Evolutionary conservation across 2,329 filamentous ascomycete species (phyloP).

Genomic region (Parasarocladium wereldwijsianum): DNA sequence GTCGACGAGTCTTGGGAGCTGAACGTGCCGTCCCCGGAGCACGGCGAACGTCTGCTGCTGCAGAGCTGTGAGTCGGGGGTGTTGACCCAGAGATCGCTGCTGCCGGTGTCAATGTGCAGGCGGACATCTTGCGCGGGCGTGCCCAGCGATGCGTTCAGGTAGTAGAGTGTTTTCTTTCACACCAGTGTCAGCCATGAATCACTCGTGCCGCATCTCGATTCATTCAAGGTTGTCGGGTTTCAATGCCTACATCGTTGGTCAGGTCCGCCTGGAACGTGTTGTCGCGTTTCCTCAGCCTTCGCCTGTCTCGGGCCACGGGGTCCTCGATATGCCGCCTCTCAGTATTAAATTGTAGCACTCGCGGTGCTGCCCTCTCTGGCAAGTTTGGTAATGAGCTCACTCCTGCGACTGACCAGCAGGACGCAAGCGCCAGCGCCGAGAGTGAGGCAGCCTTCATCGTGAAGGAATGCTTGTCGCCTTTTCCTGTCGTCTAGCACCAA

Average conservation of each 20-base stretch:
- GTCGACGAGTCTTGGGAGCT: slow-evolving; percentile 58
- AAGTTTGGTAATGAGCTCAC: slow-evolving; percentile 15
- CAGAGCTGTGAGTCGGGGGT: slow-evolving; percentile 48
- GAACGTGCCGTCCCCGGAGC: slow-evolving; percentile 51
- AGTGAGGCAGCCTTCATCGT: slow-evolving; percentile 5
- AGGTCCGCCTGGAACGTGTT: slow-evolving; percentile 28
- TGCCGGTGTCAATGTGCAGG: slow-evolving; percentile 53
- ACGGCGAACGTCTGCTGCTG: slow-evolving; percentile 29
- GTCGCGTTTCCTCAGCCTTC: slow-evolving; percentile 23
- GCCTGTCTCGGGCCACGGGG: slow-evolving; percentile 26
- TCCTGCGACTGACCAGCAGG: slow-evolving; percentile 10
- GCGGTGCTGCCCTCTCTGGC: slow-evolving; percentile 20
- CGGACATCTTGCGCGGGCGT: slow-evolving; percentile 43
- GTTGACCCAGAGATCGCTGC: slow-evolving; percentile 60
- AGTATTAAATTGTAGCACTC: slow-evolving; percentile 30
- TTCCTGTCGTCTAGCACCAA: too few relatives aligned
- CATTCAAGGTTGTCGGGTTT: not conserved
- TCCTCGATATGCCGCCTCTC: slow-evolving; percentile 21
- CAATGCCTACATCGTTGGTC: slow-evolving; percentile 37
- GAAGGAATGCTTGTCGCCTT: too few relatives aligned
- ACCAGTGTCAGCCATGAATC: slow-evolving; percentile 10
- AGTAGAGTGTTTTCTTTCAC: slow-evolving; percentile 44
- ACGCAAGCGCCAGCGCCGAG: slow-evolving; percentile 3
- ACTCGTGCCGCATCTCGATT: not conserved
- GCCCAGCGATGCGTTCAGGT: slow-evolving; percentile 46